Evolutionary conservation across 2,329 filamentous ascomycete genomes (phyloP).

Genomic region (Coniochaeta sp.): DNA sequence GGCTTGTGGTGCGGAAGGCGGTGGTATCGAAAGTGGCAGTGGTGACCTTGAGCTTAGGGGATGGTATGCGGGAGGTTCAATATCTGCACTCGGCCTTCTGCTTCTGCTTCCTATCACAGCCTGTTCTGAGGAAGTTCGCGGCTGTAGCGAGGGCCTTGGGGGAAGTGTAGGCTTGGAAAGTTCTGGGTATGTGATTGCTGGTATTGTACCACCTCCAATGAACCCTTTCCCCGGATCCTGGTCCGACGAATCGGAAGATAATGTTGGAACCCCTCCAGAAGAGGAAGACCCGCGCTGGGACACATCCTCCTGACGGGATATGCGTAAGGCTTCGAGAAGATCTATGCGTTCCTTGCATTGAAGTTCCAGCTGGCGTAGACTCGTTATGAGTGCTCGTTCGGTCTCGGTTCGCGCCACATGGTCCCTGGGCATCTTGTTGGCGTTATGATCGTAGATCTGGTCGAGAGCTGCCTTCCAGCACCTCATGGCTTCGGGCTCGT

Average conservation of each 20-base stretch:
- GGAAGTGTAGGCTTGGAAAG: conserved; percentile 56
- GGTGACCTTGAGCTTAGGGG: conserved; percentile 14
- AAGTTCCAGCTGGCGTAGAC: conserved; percentile 72
- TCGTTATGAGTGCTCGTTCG: conserved; percentile 74
- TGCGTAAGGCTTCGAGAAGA: conserved; percentile 70
- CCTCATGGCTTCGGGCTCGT: conserved; percentile 82
- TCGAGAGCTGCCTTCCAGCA: conserved; percentile 87
- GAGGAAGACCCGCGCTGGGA: conserved; percentile 18
- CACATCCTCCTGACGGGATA: conserved; percentile 45
- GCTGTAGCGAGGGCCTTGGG: conserved; percentile 45
- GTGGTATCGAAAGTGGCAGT: conserved; percentile 21
- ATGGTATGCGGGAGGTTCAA: conserved; percentile 12
- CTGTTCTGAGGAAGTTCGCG: conserved; percentile 43
- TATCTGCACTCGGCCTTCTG: not conserved
- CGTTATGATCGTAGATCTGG: conserved; percentile 80
- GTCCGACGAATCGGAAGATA: conserved; percentile 8
- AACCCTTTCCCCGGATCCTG: conserved; percentile 39
- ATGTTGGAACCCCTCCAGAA: conserved; percentile 2
- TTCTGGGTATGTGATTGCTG: conserved; percentile 70
- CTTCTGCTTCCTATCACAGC: conserved; percentile 27
- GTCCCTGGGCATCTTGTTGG: conserved; percentile 61
- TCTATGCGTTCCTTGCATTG: conserved; percentile 94
- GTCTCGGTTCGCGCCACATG: conserved; percentile 71
- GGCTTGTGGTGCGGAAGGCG: conserved; percentile 21
- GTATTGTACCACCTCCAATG: conserved; percentile 76